These are phyloP conservation scores for Rhynchospora breviuscula DNA, from an alignment of 176 grass and related monocot species.

Conservation along the genomic window DNA sequence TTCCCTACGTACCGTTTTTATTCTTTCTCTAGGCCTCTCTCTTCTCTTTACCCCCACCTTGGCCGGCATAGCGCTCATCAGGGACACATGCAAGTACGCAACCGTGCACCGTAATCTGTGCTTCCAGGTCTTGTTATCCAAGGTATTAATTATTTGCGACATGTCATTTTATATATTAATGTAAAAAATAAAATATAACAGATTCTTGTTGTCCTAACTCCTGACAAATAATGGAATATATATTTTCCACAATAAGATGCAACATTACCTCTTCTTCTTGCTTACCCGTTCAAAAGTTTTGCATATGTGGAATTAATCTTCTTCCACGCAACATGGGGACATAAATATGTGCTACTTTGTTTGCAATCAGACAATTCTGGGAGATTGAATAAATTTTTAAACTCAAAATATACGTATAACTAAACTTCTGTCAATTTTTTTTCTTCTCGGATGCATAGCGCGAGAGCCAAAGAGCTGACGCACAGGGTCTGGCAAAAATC, in stretches of 20 bases:
- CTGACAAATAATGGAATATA: no score
- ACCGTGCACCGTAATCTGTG: conserved; percentile 42
- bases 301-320: background rate
- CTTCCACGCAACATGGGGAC: background rate
- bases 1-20: background rate
- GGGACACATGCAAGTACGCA: conserved; percentile 51
- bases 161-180: no score
- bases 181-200: no score
- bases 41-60: conserved; percentile 24
- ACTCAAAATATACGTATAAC: background rate
- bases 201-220: no score
- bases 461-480: conserved; percentile 27
- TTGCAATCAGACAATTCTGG: background rate
- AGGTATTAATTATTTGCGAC: background rate
- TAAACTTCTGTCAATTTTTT: background rate
- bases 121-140: conserved; percentile 40
- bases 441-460: background rate
- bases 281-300: background rate
- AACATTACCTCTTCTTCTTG: no score
- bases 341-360: background rate
- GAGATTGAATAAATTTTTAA: background rate
- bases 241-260: no score
- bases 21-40: conserved; percentile 34
- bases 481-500: conserved; percentile 29
- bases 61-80: conserved; percentile 13